A percentile compares a stretch with the other conserved stretches of the same genome.
Evolutionary conservation across 768 basidiomycete genomes (phyloP).

Genomic region (Psilocybe subaeruginosa): DNA sequence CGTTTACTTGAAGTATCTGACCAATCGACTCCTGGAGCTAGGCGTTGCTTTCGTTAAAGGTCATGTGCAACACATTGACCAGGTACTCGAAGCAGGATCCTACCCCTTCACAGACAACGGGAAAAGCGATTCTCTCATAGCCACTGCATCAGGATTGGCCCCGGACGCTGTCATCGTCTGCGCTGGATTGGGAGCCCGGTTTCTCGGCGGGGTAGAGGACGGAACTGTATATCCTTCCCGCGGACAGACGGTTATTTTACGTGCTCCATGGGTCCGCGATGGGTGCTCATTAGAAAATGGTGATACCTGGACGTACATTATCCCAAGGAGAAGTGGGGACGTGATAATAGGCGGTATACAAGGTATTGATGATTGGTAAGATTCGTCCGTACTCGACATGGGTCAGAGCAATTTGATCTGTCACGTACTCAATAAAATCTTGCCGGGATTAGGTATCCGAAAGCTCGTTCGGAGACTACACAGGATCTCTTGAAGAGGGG

Average conservation of each 20-base stretch:
- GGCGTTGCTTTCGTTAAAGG: slow-evolving; percentile 58
- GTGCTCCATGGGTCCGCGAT: slow-evolving; percentile 66
- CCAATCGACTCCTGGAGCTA: slow-evolving; percentile 52
- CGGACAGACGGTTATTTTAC: slow-evolving; percentile 81
- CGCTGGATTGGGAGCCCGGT: slow-evolving; percentile 74
- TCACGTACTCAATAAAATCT: no score
- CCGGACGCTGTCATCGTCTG: slow-evolving; percentile 69
- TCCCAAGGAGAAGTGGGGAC: slow-evolving; percentile 62
- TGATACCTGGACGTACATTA: slow-evolving; percentile 60
- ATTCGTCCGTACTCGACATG: no score
- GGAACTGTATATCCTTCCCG: slow-evolving; percentile 71
- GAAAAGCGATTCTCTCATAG: slow-evolving; percentile 5
- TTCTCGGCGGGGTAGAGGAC: slow-evolving; percentile 84
- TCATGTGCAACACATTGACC: slow-evolving; percentile 60
- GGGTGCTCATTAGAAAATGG: slow-evolving; percentile 47
- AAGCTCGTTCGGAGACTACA: slow-evolving; percentile 65
- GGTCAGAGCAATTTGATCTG: no score
- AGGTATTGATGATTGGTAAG: slow-evolving; percentile 61
- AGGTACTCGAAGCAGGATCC: slow-evolving; percentile 51
- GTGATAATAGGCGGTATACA: slow-evolving; percentile 67
- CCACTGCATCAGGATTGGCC: background rate
- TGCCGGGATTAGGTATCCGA: slow-evolving; percentile 49
- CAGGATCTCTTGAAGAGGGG: slow-evolving; percentile 56
- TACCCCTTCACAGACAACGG: background rate
- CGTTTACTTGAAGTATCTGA: slow-evolving; percentile 65